Evolutionary conservation across 1,139 yeast species (phyloP).

Genomic region (Debaryomycetaceae sp.): DNA sequence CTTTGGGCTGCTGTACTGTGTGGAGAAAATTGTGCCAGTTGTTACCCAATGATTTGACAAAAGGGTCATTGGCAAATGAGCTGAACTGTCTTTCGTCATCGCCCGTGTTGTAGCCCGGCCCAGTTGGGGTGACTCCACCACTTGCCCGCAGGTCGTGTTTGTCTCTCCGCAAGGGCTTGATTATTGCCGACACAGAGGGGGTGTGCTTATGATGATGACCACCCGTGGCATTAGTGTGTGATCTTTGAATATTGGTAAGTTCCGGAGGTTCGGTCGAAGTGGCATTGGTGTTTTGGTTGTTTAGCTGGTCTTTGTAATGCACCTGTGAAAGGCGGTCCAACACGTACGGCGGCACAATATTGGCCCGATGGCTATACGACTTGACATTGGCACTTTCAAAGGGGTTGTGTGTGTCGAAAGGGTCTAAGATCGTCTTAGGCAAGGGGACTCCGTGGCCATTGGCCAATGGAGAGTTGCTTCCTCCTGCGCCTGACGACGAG

Average conservation of each 20-base stretch:
- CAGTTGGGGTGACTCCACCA: neutral
- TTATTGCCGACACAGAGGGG: constrained; percentile 4
- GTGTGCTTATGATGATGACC: too few relatives aligned
- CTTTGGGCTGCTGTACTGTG: constrained; percentile 33
- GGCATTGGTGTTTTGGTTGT: constrained; percentile 26
- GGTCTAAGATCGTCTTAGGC: neutral
- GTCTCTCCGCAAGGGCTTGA: neutral
- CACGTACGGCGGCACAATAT: constrained; percentile 54
- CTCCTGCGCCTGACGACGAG: too few relatives aligned
- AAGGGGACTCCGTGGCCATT: too few relatives aligned
- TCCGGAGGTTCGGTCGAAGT: neutral
- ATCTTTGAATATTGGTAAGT: too few relatives aligned
- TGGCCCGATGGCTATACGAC: constrained; percentile 35
- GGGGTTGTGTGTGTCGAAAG: constrained; percentile 14
- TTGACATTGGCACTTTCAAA: constrained; percentile 25
- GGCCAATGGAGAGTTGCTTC: too few relatives aligned
- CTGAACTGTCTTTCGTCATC: constrained; percentile 30
- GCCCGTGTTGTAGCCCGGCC: neutral
- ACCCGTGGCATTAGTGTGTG: too few relatives aligned
- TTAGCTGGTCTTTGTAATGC: constrained; percentile 35
- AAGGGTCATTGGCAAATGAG: constrained; percentile 38
- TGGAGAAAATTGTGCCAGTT: constrained; percentile 36
- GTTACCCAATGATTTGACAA: constrained; percentile 31
- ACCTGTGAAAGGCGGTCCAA: constrained; percentile 49
- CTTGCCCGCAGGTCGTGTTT: neutral